Conservation (phyloP, 2,329 filamentous ascomycete genomes). For the Hymenoscyphus fraxineus region DNA sequence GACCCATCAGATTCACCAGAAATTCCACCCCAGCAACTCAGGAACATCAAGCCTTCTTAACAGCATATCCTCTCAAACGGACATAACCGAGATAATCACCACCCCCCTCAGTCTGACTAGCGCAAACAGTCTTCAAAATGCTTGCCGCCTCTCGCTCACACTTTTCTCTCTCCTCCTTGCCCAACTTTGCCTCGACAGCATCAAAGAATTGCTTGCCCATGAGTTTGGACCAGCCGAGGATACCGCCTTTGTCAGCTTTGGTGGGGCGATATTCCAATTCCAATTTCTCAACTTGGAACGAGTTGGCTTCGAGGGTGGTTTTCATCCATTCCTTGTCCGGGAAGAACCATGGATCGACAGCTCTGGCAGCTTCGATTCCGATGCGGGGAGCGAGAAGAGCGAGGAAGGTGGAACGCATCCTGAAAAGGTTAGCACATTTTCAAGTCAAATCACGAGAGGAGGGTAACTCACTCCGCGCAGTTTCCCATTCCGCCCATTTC, state of each 20-base stretch:
- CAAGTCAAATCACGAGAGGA: neutral
- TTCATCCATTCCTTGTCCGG: constrained; percentile 59
- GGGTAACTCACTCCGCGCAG: constrained; percentile 45
- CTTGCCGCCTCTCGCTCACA: constrained; percentile 52
- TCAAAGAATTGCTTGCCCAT: constrained; percentile 60
- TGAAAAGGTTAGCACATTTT: neutral
- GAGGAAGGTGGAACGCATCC: constrained; percentile 53
- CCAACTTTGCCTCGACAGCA: constrained; percentile 41
- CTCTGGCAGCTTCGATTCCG: constrained; percentile 45
- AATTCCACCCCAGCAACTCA: neutral
- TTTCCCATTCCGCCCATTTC: constrained; percentile 72
- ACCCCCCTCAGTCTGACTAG: constrained; percentile 48
- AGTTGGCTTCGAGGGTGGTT: constrained; percentile 39
- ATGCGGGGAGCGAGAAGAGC: constrained; percentile 49
- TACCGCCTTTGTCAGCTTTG: constrained; percentile 51
- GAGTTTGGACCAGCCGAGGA: constrained; percentile 63
- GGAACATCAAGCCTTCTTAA: constrained; percentile 34
- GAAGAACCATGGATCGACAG: constrained; percentile 67
- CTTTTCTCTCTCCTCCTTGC: constrained; percentile 47
- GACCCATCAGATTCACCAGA: neutral
- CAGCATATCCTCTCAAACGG: constrained; percentile 46
- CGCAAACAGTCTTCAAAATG: constrained; percentile 52
- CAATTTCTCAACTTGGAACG: constrained; percentile 40
- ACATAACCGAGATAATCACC: constrained; percentile 54
- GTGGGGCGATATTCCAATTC: constrained; percentile 67